Evolutionary conservation across 176 grass and related monocot genomes (phyloP), one percentile per base, ranked within the genome.

Genomic region (Pharus latifolius): DNA sequence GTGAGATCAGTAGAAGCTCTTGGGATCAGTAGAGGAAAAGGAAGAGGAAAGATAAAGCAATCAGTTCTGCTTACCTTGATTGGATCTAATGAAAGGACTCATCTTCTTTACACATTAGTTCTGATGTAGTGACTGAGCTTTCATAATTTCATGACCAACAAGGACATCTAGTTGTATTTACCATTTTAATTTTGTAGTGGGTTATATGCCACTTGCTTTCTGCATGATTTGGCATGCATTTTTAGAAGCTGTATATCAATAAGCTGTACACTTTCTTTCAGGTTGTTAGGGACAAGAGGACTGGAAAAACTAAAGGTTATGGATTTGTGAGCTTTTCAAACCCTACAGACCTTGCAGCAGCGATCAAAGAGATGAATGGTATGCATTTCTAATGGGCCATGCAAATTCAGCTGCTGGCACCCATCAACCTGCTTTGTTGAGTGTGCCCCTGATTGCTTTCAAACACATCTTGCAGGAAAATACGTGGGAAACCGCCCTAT

Each of bases 361-460:
- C 94, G 6, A 82, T 98, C 42, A 98, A 98, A 81, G 94, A 98
- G 80, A 98, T 98, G 94, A 98, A 98, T 88, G 94, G 93, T 87
- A 60, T 51, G 83, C 35, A 74, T 73, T 62, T 71, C 46, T 34
- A 75, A 35, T 53, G 22, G 42, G 22, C 22, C 35, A 30, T 31
- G n/a, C 47, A 20, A 18, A 34, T 71, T 67, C 16, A 29, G 33
- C 40, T 54, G 27, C 17, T 74, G 35, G 53, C 46, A 61, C 55
- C 49, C 24, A 18, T 74, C 20, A 32, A 18, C 14, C 15, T 77
- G 3, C 19, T 52, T 77, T 69, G 26, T 57, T 41, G 16, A 68
- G 11, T 56, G 8, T 32, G 53, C 2, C 38, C 38, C 79, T 77
- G 60, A 43, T 66, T 57, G 37, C 19, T 55, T 71, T 31, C 34